phyloP scores from a whole-genome alignment of 2,329 filamentous ascomycete species.

The Clonostachys byssicola region DNA sequence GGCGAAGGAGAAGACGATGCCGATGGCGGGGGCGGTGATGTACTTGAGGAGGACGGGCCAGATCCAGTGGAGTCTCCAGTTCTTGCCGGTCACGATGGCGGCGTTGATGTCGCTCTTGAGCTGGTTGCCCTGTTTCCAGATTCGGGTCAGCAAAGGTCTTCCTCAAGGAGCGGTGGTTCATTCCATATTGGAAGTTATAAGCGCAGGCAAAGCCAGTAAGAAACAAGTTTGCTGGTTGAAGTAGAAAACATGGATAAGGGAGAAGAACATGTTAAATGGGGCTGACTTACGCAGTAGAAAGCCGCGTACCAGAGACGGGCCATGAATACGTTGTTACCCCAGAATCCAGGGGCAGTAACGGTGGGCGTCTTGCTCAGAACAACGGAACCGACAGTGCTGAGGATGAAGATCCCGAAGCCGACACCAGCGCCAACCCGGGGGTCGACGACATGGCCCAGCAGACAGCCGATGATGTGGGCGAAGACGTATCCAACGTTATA shows the following conservation, averaged over 20 bases:
- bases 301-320: constrained; percentile 42
- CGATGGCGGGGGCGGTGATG: constrained; percentile 34
- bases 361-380: constrained; percentile 28
- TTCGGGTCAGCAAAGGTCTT: no score
- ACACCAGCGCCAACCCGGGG: constrained; percentile 32
- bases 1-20: constrained; percentile 40
- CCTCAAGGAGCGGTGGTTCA: no score
- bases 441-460: constrained; percentile 32
- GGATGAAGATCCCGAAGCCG: constrained; percentile 39
- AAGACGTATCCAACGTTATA: constrained; percentile 43
- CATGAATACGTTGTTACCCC: constrained; percentile 26
- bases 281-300: constrained; percentile 44
- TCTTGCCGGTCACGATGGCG: constrained; percentile 38
- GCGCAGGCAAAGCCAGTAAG: no score
- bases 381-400: constrained; percentile 23
- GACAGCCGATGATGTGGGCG: constrained; percentile 38
- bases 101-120: constrained; percentile 44
- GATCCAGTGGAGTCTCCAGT: constrained; percentile 45
- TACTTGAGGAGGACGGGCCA: constrained; percentile 40
- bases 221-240: background rate
- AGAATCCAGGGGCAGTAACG: constrained; percentile 29
- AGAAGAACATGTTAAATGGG: background rate
- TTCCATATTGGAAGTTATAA: no score
- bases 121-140: constrained; percentile 40
- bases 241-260: background rate